A percentile compares a stretch with the other conserved stretches of the same genome.
These are phyloP conservation scores for Edaphochlamys debaryana DNA, from an alignment of 139 green algal genomes.

Conservation along the genomic window DNA sequence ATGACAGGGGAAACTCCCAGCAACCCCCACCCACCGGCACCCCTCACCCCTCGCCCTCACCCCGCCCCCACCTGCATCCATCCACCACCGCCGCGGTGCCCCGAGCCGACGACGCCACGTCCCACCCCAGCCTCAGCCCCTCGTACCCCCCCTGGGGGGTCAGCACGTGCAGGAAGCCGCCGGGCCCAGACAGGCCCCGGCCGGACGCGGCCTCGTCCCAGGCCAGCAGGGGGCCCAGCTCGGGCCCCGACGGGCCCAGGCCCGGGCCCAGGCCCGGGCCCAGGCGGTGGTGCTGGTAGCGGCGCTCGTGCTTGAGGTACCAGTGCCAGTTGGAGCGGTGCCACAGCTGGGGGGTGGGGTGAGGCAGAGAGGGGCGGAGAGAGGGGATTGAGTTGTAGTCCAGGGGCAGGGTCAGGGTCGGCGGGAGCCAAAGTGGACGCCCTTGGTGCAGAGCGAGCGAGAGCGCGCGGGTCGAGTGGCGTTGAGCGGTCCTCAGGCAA, in stretches of 20 bases:
- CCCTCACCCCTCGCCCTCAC: too few relatives aligned
- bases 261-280: not conserved
- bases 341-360: constrained; percentile 85
- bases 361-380: too few relatives aligned
- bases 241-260: not conserved
- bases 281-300: constrained; percentile 4
- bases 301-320: constrained; percentile 90
- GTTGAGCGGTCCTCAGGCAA: too few relatives aligned
- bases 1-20: too few relatives aligned
- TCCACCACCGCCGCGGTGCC: constrained; percentile 91
- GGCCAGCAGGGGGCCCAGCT: not conserved
- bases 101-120: constrained; percentile 50
- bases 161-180: constrained; percentile 59
- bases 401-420: too few relatives aligned
- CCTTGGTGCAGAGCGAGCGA: too few relatives aligned
- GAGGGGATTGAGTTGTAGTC: too few relatives aligned
- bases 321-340: constrained; percentile 95
- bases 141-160: constrained; percentile 8
- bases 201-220: constrained; percentile 85
- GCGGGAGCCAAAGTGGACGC: too few relatives aligned
- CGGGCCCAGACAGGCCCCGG: too few relatives aligned
- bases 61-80: too few relatives aligned
- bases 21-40: too few relatives aligned
- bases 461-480: too few relatives aligned
- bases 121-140: constrained; percentile 43